Evolutionary conservation across 306 rosid species (phyloP).

Genomic region (Quercus variabilis): DNA sequence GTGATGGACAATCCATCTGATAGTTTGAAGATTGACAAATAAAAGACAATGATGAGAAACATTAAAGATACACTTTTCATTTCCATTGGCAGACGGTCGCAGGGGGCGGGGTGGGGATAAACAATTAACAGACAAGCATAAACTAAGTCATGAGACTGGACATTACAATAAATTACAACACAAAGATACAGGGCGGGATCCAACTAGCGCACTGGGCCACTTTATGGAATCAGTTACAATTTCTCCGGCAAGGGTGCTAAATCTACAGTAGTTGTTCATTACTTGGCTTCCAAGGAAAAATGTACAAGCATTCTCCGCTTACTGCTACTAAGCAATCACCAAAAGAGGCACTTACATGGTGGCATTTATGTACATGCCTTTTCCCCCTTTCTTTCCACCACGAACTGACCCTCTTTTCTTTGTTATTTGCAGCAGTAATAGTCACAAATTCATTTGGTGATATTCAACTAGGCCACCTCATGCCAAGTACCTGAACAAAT

Average conservation of each 20-base stretch:
- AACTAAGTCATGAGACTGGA: constrained; percentile 23
- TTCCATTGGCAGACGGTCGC: background rate
- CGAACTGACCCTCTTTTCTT: constrained; percentile 15
- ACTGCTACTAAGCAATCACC: constrained; percentile 32
- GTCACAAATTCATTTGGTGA: constrained; percentile 16
- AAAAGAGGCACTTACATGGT: constrained; percentile 9
- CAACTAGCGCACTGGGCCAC: constrained; percentile 27
- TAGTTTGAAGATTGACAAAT: constrained; percentile 21
- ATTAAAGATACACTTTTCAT: constrained; percentile 23
- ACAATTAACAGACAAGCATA: constrained; percentile 11
- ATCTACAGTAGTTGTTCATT: constrained; percentile 29
- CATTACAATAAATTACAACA: constrained; percentile 12
- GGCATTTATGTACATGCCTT: background rate
- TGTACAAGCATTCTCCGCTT: constrained; percentile 39
- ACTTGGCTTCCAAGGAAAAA: constrained; percentile 45
- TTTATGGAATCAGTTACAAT: constrained; percentile 39
- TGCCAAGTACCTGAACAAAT: constrained; percentile 83
- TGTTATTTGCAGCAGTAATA: constrained; percentile 24
- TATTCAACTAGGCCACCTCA: constrained; percentile 34
- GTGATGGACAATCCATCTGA: constrained; percentile 20
- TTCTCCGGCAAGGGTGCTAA: constrained; percentile 33
- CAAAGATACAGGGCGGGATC: constrained; percentile 12
- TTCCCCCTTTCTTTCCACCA: constrained; percentile 4
- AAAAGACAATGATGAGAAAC: constrained; percentile 28
- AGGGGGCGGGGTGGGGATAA: background rate